phyloP scores from a whole-genome alignment of 1,284 basidiomycete species.

The Ceratobasidium sp. region DNA sequence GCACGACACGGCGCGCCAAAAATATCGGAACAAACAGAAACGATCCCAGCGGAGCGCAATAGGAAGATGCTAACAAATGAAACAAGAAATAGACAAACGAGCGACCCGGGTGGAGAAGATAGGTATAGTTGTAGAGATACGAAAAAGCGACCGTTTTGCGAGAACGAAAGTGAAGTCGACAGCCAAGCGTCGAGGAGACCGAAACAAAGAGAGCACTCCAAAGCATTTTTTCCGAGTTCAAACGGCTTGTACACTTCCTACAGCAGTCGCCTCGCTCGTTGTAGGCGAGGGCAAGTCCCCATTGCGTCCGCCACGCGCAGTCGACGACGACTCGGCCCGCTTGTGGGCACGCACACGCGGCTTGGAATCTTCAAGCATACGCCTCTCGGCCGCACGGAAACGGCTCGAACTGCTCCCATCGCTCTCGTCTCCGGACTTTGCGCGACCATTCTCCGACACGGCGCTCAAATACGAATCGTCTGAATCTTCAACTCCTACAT shows the following conservation, averaged over 20 bases:
- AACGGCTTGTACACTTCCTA: slow-evolving; percentile 5
- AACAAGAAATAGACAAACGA: not conserved
- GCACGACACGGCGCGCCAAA: not conserved
- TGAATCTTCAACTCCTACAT: slow-evolving; percentile 27
- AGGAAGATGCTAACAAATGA: not conserved
- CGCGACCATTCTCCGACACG: slow-evolving; percentile 24
- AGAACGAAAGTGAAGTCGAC: slow-evolving; percentile 17
- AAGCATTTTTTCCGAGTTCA: slow-evolving; percentile 3
- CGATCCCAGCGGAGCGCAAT: too few relatives aligned
- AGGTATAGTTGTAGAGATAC: too few relatives aligned
- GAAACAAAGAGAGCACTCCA: not conserved
- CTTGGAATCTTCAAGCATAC: not conserved
- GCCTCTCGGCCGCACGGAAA: not conserved
- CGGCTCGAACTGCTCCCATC: slow-evolving; percentile 2
- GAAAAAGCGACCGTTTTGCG: slow-evolving; percentile 1
- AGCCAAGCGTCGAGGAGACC: not conserved
- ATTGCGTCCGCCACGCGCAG: not conserved
- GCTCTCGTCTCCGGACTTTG: not conserved
- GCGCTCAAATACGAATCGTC: slow-evolving; percentile 41
- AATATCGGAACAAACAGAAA: not conserved
- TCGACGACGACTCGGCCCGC: not conserved
- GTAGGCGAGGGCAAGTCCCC: slow-evolving; percentile 25
- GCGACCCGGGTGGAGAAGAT: not conserved
- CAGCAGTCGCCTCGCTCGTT: slow-evolving; percentile 26
- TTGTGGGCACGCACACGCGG: not conserved